Base-by-base conservation (phyloP, 2,329 filamentous ascomycete genomes). In the Bipolaris victoriae region DNA sequence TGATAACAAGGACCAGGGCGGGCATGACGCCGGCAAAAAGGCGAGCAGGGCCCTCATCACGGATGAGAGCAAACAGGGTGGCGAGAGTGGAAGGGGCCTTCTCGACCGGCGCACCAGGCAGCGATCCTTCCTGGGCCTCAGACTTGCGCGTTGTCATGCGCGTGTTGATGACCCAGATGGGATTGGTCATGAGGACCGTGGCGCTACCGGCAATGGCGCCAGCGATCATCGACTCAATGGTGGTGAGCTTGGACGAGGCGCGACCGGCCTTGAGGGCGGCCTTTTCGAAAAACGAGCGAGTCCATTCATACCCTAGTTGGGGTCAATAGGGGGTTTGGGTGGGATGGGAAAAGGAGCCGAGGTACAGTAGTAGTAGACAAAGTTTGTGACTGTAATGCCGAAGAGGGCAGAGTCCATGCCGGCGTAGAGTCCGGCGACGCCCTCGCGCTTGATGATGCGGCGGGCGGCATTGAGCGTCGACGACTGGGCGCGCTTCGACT, bases 161-260 rank as follows among this genome's bases (percentile, higher is more conserved):
- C 52, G 95, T 99, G 83, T 99, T 99, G 77, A 99, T 84, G 49
- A 99, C 95, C 95, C 95, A 99, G 79, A 99, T 99, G 45, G 95
- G 95, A 82, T 99, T 99, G 60, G 95, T 99, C 72, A 97, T 84
- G 72, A 99, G 84, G 65, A 99, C 95, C 16, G 95, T 99, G 11
- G 94, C 94, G 65, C 89, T 93, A 11, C 95, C 95, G 39, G 95
- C 95, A 68, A 99, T 84, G 56, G 95, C 95, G 65, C 95, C 95
- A 3, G 95, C 94, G 58, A 96, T 88, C 90, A 99, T 99, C 66
- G 89, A 90, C 82, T 99, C 94, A 66, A 94, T 78, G 0, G 95
- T 96, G 16, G 91, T 95, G 75, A 99, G 88, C 76, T 92, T 93
- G 79, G 87, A 89, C 61, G 85, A 88, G 55, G 88, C 85, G 63